Percentiles rank a stretch among this genome's conserved stretches.
These are phyloP conservation scores for Globisporangium emineosum DNA, from an alignment of 352 stramenopile species.

Conservation along the genomic window DNA sequence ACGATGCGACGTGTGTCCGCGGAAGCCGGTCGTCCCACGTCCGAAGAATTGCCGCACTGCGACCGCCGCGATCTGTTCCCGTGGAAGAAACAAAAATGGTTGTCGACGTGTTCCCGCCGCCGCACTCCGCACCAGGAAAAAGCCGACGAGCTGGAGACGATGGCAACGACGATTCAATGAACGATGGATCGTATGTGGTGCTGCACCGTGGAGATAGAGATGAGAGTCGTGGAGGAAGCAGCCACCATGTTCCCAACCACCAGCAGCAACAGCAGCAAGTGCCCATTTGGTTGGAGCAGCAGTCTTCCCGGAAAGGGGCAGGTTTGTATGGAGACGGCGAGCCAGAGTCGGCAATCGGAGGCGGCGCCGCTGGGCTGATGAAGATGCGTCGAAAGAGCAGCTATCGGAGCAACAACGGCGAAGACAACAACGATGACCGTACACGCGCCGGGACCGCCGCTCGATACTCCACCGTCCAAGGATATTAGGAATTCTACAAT, in stretches of 20 bases:
- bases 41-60: slow-evolving; percentile 61
- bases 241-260: not conserved
- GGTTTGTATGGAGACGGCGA: slow-evolving; percentile 31
- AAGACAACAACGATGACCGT: slow-evolving; percentile 26
- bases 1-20: slow-evolving; percentile 55
- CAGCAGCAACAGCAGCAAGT: slow-evolving; percentile 33
- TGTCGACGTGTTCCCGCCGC: slow-evolving; percentile 61
- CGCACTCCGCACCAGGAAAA: slow-evolving; percentile 65
- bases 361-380: slow-evolving; percentile 57
- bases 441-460: not conserved
- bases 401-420: slow-evolving; percentile 43
- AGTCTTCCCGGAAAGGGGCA: slow-evolving; percentile 21
- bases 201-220: slow-evolving; percentile 17
- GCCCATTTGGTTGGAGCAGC: slow-evolving; percentile 60
- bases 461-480: slow-evolving; percentile 6
- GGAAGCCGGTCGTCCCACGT: slow-evolving; percentile 74
- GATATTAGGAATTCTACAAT: slow-evolving; percentile 3
- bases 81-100: slow-evolving; percentile 60
- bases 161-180: slow-evolving; percentile 30
- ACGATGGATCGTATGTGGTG: slow-evolving; percentile 32
- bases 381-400: slow-evolving; percentile 68
- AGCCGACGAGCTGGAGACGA: slow-evolving; percentile 31
- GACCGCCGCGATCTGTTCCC: slow-evolving; percentile 59
- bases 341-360: slow-evolving; percentile 35
- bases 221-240: slow-evolving; percentile 11